These are phyloP conservation scores for Candida jianshihensis DNA, from an alignment of 805 yeast genomes.

Conservation along the genomic window DNA sequence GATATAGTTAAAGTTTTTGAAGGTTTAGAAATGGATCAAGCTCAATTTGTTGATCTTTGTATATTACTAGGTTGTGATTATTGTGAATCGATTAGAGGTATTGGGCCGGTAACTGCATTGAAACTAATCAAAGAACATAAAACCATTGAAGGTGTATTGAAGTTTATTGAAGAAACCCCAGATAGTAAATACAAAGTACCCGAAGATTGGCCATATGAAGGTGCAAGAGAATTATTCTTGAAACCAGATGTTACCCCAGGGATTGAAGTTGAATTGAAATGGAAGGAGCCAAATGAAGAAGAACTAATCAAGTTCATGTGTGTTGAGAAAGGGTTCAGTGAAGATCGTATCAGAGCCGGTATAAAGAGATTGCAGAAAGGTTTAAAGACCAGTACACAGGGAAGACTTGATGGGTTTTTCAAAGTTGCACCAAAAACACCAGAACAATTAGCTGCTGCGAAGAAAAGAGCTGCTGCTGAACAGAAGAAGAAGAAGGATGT, in stretches of 20 bases:
- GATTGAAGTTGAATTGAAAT: conserved; percentile 60
- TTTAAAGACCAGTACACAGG: conserved; percentile 80
- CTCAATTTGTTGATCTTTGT: conserved; percentile 84
- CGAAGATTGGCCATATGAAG: conserved; percentile 89
- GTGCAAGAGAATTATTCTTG: conserved; percentile 77
- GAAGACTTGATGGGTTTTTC: conserved; percentile 88
- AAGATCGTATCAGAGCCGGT: conserved; percentile 85
- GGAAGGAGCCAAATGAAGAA: conserved; percentile 85
- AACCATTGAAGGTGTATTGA: conserved; percentile 71
- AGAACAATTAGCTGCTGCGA: conserved; percentile 30
- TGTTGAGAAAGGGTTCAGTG: conserved; percentile 83
- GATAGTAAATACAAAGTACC: conserved; percentile 77
- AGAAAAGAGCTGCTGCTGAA: conserved; percentile 22
- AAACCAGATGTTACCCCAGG: conserved; percentile 74
- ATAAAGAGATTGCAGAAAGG: conserved; percentile 81
- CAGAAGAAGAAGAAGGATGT: conserved; percentile 22
- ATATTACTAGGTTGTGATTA: conserved; percentile 95
- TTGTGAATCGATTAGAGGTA: conserved; percentile 90
- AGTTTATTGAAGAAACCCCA: conserved; percentile 41
- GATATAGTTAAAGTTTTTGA: conserved; percentile 59
- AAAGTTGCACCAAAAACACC: conserved; percentile 52
- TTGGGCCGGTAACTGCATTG: conserved; percentile 92
- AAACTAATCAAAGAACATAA: conserved; percentile 84
- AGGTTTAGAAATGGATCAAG: conserved; percentile 66
- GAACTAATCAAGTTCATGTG: conserved; percentile 81